A percentile compares a stretch with the other conserved stretches of the same genome.
Conservation (phyloP, 2,329 filamentous ascomycete genomes). For the Mycocentrospora acerina region DNA sequence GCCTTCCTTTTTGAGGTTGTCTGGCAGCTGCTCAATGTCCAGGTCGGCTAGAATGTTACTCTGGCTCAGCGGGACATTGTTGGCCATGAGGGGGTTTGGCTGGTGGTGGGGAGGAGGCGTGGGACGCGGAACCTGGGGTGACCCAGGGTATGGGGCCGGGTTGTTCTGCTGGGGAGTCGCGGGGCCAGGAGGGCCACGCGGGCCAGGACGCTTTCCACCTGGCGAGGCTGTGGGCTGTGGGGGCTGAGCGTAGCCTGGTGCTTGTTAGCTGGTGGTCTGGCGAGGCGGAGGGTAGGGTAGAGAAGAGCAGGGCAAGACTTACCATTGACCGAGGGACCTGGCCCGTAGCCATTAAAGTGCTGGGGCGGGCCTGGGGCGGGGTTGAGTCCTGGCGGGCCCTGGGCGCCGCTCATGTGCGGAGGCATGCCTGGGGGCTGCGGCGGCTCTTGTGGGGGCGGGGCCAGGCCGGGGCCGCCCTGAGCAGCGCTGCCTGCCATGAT, state of each 20-base stretch:
- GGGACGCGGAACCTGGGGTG: conserved; percentile 78
- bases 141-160: conserved; percentile 83
- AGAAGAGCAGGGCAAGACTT: conserved; percentile 32
- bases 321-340: conserved; percentile 64
- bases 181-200: conserved; percentile 63
- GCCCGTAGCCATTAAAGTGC: conserved; percentile 71
- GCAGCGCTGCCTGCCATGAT: conserved; percentile 89
- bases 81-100: conserved; percentile 34
- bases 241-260: conserved; percentile 74
- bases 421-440: conserved; percentile 60
- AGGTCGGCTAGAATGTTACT: conserved; percentile 78
- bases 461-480: conserved; percentile 81
- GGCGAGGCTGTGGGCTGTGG: conserved; percentile 85
- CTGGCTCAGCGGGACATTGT: conserved; percentile 51
- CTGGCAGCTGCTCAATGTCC: conserved; percentile 80
- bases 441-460: conserved; percentile 65
- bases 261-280: conserved; percentile 11
- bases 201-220: conserved; percentile 72
- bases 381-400: conserved; percentile 69
- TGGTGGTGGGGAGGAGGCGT: conserved; percentile 61
- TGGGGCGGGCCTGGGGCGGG: conserved; percentile 60
- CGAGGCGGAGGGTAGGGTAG: too few species aligned
- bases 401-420: conserved; percentile 66
- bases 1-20: conserved; percentile 84
- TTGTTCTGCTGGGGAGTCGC: conserved; percentile 92